Evolutionary conservation across 495 filamentous ascomycete genomes (phyloP), one percentile per base, ranked within the genome.

Genomic region (Lophiotrema nucula): DNA sequence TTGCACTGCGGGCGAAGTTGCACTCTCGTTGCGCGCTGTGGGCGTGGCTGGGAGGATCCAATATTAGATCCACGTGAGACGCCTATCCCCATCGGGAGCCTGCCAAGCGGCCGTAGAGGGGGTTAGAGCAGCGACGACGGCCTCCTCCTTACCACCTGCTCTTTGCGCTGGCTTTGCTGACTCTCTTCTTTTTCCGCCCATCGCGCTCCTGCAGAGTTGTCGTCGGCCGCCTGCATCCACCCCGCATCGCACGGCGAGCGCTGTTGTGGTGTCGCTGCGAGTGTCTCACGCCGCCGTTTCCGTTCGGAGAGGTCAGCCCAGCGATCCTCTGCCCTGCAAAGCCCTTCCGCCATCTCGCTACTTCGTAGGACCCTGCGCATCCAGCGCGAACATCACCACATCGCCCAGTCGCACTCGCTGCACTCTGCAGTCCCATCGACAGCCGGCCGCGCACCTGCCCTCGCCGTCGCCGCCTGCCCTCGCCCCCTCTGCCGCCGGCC

Each of bases 321-420:
- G 43, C 37, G 47, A 8, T 45, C 28, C 42, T 26, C 22, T 44
- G 38, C 43, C 53, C 28, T 47, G 21, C 38, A 28, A 12, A 18
- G 47, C 39, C 57, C 53, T 42, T 49, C 47, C 57, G 48, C 57
- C 57, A 54, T 58, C 57, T 48, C 49, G 53, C 53, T 41, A 60
- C 57, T 49, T 49, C 54, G 56, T 31, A 26, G 31, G n/a, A 35
- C n/a, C 31, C 31, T 35, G 8, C 31, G 8, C 31, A n/a, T 35
- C 11, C 39, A 13, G 10, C 39, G 19, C 39, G 8, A 43, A 6
- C 39, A 43, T 6, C 10, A 12, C 19, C 39, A 43, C 39, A 18
- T 43, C 39, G 10, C 6, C 39, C 39, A 12, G 6, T 18, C 31
- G 31, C 31, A 35, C 31, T 8, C 31, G n/a, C n/a, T n/a, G n/a